Conservation (phyloP, 352 stramenopile species). For the Phytophthora tentaculata region DNA sequence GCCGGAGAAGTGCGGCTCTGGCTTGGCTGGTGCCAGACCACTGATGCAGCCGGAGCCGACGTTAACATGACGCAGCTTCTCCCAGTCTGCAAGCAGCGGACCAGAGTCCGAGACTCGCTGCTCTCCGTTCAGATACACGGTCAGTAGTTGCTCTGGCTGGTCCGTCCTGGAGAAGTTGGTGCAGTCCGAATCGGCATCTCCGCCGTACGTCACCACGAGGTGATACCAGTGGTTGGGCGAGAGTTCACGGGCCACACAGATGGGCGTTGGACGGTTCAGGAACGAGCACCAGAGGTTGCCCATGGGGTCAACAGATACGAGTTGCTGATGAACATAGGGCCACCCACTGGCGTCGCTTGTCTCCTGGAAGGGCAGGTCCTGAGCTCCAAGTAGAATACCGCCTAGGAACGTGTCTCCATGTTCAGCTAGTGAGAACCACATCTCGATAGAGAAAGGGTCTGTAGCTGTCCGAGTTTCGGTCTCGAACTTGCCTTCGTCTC, state of each 20-base stretch:
- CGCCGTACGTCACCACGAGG: constrained; percentile 61
- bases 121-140: constrained; percentile 71
- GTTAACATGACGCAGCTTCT: constrained; percentile 52
- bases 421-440: constrained; percentile 75
- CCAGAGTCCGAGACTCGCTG: constrained; percentile 47
- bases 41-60: constrained; percentile 75
- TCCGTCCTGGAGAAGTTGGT: constrained; percentile 34
- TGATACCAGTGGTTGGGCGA: constrained; percentile 72
- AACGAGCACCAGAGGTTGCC: constrained; percentile 69
- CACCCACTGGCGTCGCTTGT: constrained; percentile 43
- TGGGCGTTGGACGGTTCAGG: constrained; percentile 49
- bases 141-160: constrained; percentile 37
- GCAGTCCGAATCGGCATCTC: constrained; percentile 23
- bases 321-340: constrained; percentile 65
- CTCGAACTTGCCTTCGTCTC: constrained; percentile 21
- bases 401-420: constrained; percentile 59
- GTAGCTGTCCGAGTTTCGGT: constrained; percentile 20
- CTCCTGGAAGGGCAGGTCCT: constrained; percentile 57
- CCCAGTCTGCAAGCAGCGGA: constrained; percentile 55
- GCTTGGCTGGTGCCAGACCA: constrained; percentile 51
- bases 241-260: constrained; percentile 59
- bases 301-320: constrained; percentile 66
- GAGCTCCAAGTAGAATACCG: constrained; percentile 65
- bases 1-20: constrained; percentile 60
- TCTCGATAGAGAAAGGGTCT: constrained; percentile 59